These are phyloP conservation scores for Clonostachys solani DNA, from an alignment of 2,329 filamentous ascomycete species.

Conservation along the genomic window DNA sequence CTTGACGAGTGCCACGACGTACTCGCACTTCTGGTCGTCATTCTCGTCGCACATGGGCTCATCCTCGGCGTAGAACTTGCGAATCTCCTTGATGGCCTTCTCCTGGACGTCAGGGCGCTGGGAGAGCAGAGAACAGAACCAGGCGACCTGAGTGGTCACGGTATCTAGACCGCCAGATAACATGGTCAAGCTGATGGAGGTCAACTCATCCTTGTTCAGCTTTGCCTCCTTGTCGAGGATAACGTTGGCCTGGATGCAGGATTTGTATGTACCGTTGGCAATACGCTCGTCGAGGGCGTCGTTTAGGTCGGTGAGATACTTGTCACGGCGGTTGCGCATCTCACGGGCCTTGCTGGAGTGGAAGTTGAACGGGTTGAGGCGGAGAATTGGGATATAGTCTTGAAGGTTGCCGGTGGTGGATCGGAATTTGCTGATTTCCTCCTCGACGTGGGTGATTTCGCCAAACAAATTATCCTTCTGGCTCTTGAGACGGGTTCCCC, in stretches of 20 bases:
- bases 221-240: conserved; percentile 60
- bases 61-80: conserved; percentile 42
- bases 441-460: conserved; percentile 60
- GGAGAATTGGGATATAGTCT: conserved; percentile 55
- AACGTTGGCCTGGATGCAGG: conserved; percentile 65
- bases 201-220: conserved; percentile 58
- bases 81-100: conserved; percentile 53
- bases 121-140: conserved; percentile 58
- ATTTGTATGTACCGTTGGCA: conserved; percentile 53
- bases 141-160: conserved; percentile 60
- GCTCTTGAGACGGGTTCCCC: conserved; percentile 55
- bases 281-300: conserved; percentile 55
- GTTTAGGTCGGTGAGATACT: conserved; percentile 55
- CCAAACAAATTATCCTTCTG: conserved; percentile 57
- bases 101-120: conserved; percentile 58
- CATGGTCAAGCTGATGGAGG: conserved; percentile 65
- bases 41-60: conserved; percentile 54
- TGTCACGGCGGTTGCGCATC: conserved; percentile 55
- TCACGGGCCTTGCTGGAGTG: conserved; percentile 55
- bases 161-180: conserved; percentile 64
- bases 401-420: conserved; percentile 58
- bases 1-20: conserved; percentile 58
- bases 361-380: conserved; percentile 57
- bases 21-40: conserved; percentile 61
- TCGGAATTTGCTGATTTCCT: conserved; percentile 54